Evolutionary conservation across 2,329 filamentous ascomycete species (phyloP).

Genomic region (Parafenestella ontariensis): DNA sequence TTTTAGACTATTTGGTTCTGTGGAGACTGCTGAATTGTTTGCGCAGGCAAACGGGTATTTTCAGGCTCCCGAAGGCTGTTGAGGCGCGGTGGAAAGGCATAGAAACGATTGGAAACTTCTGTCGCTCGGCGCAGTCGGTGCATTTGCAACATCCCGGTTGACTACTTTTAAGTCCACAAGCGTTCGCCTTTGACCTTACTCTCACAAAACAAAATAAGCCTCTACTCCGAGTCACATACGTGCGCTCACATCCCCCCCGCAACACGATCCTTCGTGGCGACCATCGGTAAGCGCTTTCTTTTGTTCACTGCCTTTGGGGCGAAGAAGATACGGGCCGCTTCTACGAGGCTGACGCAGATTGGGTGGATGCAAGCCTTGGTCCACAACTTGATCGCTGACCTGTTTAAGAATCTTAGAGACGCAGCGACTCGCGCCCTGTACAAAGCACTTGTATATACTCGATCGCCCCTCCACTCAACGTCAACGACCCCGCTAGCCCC

Average conservation of each 20-base stretch:
- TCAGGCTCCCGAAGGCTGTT: slow-evolving; percentile 33
- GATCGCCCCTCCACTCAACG: slow-evolving; percentile 21
- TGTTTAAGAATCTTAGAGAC: slow-evolving; percentile 6
- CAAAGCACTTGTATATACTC: slow-evolving; percentile 8
- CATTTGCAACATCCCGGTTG: slow-evolving; percentile 41
- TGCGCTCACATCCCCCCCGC: slow-evolving; percentile 4
- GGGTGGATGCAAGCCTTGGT: slow-evolving; percentile 19
- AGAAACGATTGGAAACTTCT: slow-evolving; percentile 47
- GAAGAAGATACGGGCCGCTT: slow-evolving; percentile 11
- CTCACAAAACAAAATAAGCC: slow-evolving; percentile 16
- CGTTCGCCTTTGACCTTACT: slow-evolving; percentile 24
- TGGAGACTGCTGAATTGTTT: slow-evolving; percentile 10
- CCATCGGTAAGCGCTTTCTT: slow-evolving; percentile 27
- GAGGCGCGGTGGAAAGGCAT: slow-evolving; percentile 41
- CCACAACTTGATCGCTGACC: slow-evolving; percentile 24
- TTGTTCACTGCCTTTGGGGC: slow-evolving; percentile 8
- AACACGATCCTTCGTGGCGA: slow-evolving; percentile 12
- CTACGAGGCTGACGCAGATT: slow-evolving; percentile 24
- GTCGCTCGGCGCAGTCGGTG: slow-evolving; percentile 42
- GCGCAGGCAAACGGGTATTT: slow-evolving; percentile 12
- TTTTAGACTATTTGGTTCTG: neutral
- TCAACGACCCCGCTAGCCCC: slow-evolving; percentile 37
- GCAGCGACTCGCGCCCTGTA: slow-evolving; percentile 10
- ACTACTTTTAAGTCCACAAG: slow-evolving; percentile 44
- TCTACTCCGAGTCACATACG: slow-evolving; percentile 15